Evolutionary conservation across 2,329 filamentous ascomycete genomes (phyloP).

Genomic region (Chrysosporium queenslandicum): DNA sequence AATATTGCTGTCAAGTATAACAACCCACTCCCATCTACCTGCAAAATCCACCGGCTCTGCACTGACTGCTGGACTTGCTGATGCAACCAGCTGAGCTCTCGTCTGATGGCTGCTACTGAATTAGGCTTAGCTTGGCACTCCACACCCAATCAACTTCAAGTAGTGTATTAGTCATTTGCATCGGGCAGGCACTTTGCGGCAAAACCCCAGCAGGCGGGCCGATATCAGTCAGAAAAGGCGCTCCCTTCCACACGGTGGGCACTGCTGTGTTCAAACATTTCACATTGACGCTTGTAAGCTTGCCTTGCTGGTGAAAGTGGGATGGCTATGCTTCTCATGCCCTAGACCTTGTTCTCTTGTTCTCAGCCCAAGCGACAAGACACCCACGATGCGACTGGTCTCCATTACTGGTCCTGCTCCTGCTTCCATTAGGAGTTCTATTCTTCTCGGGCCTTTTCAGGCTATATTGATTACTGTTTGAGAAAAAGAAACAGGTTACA

Average conservation of each 20-base stretch:
- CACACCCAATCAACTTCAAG: too few relatives aligned
- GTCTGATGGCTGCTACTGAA: too few relatives aligned
- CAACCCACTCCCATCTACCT: too few relatives aligned
- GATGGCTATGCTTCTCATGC: neutral
- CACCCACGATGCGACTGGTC: slow-evolving; percentile 2
- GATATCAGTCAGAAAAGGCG: neutral
- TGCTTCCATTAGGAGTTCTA: slow-evolving; percentile 1
- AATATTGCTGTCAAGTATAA: too few relatives aligned
- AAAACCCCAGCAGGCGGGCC: neutral
- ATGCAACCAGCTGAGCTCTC: too few relatives aligned
- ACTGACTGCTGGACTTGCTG: too few relatives aligned
- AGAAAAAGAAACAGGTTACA: too few relatives aligned
- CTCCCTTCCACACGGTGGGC: too few relatives aligned
- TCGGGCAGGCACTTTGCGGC: too few relatives aligned
- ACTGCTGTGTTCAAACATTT: neutral
- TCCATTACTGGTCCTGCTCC: slow-evolving; percentile 4
- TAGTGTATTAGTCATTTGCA: too few relatives aligned
- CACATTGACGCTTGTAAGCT: neutral
- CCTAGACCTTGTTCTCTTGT: neutral
- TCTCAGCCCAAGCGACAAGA: neutral
- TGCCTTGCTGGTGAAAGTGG: neutral
- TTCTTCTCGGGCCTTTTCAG: neutral
- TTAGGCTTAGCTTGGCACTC: too few relatives aligned
- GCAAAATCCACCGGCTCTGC: too few relatives aligned
- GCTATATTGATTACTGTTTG: neutral